Conservation (phyloP, 2,329 filamentous ascomycete species). For the Neofusicoccum sp. region DNA sequence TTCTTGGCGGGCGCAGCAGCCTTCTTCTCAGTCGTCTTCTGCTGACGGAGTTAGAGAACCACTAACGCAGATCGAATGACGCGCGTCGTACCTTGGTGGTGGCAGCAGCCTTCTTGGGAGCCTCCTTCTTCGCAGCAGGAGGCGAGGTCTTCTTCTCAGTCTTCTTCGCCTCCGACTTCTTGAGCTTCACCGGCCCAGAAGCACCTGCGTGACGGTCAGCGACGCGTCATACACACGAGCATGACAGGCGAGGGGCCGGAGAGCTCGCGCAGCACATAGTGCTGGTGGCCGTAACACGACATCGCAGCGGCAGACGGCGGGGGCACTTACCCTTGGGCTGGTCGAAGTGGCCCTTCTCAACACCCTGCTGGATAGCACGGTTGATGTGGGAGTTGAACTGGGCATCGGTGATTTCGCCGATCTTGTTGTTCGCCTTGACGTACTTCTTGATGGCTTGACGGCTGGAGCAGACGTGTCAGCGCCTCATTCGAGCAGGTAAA, state of each 20-base stretch:
- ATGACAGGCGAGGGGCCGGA: background rate
- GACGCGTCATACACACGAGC: background rate
- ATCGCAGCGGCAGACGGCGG: background rate
- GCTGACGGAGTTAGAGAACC: background rate
- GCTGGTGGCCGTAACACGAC: conserved; percentile 27
- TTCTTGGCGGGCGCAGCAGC: conserved; percentile 34
- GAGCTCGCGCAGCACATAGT: background rate
- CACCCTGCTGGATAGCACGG: conserved; percentile 78
- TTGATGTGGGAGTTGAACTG: conserved; percentile 79
- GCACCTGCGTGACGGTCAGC: conserved; percentile 57
- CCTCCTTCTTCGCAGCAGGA: conserved; percentile 34
- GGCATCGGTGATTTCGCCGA: conserved; percentile 56
- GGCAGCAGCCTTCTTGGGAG: conserved; percentile 19
- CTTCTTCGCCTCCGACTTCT: conserved; percentile 66
- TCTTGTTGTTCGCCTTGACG: conserved; percentile 70
- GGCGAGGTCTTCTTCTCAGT: conserved; percentile 9
- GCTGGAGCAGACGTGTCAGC: conserved; percentile 49
- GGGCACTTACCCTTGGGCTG: conserved; percentile 80
- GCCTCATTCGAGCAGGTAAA: conserved; percentile 25
- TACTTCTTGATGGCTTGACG: conserved; percentile 77
- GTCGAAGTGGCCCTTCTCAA: conserved; percentile 83
- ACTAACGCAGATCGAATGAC: background rate
- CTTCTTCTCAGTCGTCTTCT: conserved; percentile 43
- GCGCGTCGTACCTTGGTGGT: conserved; percentile 22
- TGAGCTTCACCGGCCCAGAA: conserved; percentile 90